Evolutionary conservation across 148 eudicot species (phyloP).

Genomic region (Diospyros lotus): DNA sequence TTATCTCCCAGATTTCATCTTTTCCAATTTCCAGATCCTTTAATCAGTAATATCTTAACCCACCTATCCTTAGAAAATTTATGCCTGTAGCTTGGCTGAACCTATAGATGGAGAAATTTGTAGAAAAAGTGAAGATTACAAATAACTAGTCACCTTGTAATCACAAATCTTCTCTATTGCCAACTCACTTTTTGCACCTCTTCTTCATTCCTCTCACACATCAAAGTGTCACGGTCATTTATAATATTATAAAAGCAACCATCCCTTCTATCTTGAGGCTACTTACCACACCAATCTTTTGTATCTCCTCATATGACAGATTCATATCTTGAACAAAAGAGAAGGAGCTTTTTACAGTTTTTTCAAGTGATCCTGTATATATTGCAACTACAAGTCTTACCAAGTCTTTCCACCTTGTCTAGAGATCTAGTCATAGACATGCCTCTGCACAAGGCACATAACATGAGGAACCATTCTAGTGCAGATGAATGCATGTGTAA

Average conservation of each 20-base stretch:
- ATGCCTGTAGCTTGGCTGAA: not conserved
- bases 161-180: not conserved
- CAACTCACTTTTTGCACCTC: not conserved
- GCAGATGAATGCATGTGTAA: not conserved
- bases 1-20: not conserved
- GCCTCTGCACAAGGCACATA: not conserved
- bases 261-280: not conserved
- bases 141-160: not conserved
- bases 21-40: not conserved
- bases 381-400: not conserved
- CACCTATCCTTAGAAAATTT: not conserved
- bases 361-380: not conserved
- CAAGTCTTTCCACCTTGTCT: not conserved
- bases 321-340: not conserved
- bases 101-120: not conserved
- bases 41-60: not conserved
- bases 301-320: not conserved
- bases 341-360: not conserved
- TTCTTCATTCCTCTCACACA: not conserved
- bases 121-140: not conserved
- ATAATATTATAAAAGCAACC: not conserved
- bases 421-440: not conserved
- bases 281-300: not conserved
- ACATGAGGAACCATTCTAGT: not conserved
- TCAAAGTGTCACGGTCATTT: not conserved